Evolutionary conservation across 2,329 filamentous ascomycete species (phyloP).

Genomic region (Scedosporium apiospermum): DNA sequence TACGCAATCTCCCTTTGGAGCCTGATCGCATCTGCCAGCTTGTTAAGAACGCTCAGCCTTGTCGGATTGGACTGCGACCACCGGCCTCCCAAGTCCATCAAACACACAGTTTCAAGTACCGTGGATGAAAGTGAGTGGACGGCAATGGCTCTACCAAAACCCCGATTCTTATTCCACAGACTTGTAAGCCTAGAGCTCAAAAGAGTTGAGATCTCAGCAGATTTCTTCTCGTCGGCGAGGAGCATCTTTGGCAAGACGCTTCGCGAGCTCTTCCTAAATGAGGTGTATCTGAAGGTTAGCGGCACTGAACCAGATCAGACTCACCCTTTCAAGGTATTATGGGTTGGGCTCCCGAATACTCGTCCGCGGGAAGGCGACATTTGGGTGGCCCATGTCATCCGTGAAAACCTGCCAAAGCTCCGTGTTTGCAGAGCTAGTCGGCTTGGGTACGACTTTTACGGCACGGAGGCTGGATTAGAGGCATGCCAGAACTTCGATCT

Average conservation of each 20-base stretch:
- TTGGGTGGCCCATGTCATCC: constrained; percentile 34
- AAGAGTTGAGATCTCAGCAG: constrained; percentile 27
- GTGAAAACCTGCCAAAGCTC: constrained; percentile 23
- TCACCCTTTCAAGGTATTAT: constrained; percentile 26
- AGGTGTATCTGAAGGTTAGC: constrained; percentile 33
- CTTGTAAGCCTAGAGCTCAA: constrained; percentile 35
- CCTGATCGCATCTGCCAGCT: constrained; percentile 33
- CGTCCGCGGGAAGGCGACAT: constrained; percentile 23
- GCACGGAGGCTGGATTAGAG: neutral
- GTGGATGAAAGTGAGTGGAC: constrained; percentile 23
- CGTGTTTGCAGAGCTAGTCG: constrained; percentile 32
- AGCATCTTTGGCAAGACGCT: constrained; percentile 27
- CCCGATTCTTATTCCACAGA: constrained; percentile 23
- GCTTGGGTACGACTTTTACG: constrained; percentile 28
- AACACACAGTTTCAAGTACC: constrained; percentile 18
- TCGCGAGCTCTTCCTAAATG: constrained; percentile 34
- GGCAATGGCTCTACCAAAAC: constrained; percentile 26
- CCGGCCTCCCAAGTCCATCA: constrained; percentile 24
- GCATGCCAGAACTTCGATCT: constrained; percentile 1
- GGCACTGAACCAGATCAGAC: constrained; percentile 23
- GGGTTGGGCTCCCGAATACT: constrained; percentile 35
- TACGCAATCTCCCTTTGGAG: constrained; percentile 40
- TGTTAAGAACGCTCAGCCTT: constrained; percentile 36
- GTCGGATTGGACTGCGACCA: constrained; percentile 34
- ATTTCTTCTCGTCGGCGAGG: constrained; percentile 23